A percentile compares a stretch with the other conserved stretches of the same genome.
Conservation (phyloP, 2,329 filamentous ascomycete genomes). For the Aspergillus tubingensis region DNA sequence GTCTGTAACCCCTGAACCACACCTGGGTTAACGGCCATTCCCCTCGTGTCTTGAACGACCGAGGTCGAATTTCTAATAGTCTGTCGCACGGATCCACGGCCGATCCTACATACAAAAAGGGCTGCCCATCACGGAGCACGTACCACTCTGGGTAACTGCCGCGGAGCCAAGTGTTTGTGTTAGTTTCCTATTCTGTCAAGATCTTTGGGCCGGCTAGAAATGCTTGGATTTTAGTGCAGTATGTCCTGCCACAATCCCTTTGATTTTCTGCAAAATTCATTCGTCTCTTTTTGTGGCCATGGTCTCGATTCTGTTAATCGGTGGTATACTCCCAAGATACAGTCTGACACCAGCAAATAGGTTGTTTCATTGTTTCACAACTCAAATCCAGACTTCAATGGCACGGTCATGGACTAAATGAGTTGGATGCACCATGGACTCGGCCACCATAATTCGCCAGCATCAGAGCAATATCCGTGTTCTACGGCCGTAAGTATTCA, state of each 20-base stretch:
- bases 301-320: neutral
- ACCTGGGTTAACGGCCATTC: slow-evolving; percentile 3
- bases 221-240: slow-evolving; percentile 5
- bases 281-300: neutral
- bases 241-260: slow-evolving; percentile 2
- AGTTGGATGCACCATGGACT: slow-evolving; percentile 30
- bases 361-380: neutral
- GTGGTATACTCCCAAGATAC: neutral
- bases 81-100: slow-evolving; percentile 30
- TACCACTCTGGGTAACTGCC: slow-evolving; percentile 1
- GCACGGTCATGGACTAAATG: slow-evolving; percentile 29
- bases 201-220: neutral
- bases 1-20: slow-evolving; percentile 24
- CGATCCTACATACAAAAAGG: slow-evolving; percentile 22
- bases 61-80: slow-evolving; percentile 19
- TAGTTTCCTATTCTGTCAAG: slow-evolving; percentile 12
- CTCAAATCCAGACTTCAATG: neutral
- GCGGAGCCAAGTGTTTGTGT: slow-evolving; percentile 7
- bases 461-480: slow-evolving; percentile 26
- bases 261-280: neutral
- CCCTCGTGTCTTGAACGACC: slow-evolving; percentile 15
- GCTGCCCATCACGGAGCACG: slow-evolving; percentile 5
- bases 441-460: slow-evolving; percentile 24
- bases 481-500: slow-evolving; percentile 39
- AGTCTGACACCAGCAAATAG: neutral